Base-by-base conservation (phyloP, 2,329 filamentous ascomycete genomes). In the Botrytis paeoniae region DNA sequence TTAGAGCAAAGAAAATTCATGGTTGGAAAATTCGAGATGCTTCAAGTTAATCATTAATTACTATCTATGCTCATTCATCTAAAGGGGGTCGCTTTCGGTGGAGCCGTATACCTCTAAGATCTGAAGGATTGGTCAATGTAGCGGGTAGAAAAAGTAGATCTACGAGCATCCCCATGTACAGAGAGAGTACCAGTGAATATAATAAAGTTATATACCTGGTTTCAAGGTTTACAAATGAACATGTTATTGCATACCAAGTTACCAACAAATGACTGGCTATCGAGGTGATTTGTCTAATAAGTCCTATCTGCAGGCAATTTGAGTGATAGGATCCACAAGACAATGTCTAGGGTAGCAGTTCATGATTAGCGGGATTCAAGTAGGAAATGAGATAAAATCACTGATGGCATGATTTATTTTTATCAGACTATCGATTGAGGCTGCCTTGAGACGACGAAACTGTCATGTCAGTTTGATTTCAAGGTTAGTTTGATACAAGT, bases 361-460 rank as follows among this genome's bases (percentile, higher is more conserved):
- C 35, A 25, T 63, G 61, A n/a, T n/a, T n/a, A 63, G 61, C 16
- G 37, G 37, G 39, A 63, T 43, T 7, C 10, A n/a, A n/a, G 4
- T 8, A 62, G 35, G 25, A 37, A 37, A 37, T 60, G 57, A 60
- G 18, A 35, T 22, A 37, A 22, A 35, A 60, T 37, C 18, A 35
- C 20, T 25, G 32, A 61, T 16, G 18, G 18, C 16, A 16, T 39
- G 60, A 41, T 41, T 48, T 48, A n/a, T 12, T 29, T 18, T 41
- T 8, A 25, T n/a, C n/a, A 62, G 61, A 63, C 61, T 63, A 63
- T 63, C 37, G 25, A 43, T 43, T 63, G 39, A 63, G 61, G 61
- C 37, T 43, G 39, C 37, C 61, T 20, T n/a, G 25, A 62, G 22
- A 39, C 35, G 59, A 39, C 35, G 35, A 16, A 12, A 39, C 35